Base-by-base conservation (phyloP, 768 basidiomycete genomes). In the Steccherinum ochraceum region DNA sequence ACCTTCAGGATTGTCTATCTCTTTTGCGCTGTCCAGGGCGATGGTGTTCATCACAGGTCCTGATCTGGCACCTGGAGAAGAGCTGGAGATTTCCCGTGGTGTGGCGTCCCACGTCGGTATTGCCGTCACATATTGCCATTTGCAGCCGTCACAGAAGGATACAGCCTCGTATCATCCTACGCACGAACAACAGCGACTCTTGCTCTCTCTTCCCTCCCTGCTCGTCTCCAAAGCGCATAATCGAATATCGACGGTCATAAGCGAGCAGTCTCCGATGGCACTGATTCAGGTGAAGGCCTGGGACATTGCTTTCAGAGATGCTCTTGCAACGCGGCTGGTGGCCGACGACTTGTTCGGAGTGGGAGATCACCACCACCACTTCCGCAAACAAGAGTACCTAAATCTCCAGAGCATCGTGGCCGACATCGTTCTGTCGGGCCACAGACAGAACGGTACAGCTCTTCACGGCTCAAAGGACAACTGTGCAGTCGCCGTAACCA, bases 61-160 rank as follows among this genome's bases (percentile, higher is more conserved):
- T 27, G 93, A 95, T 63, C 74, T 93, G 49, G 90, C 90, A 54
- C 89, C 89, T 0, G 67, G 73, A 0, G 86, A 86, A 49, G 75
- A 77, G 35, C 65, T 78, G 49, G 80, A 80, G 42, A 70, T 89
- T 12, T 83, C 80, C 2, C 78, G 89, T 24, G 91, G 91, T 3
- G 64, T 89, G 50, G 80, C 83, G 2, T 59, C 83, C 24, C 76
- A 68, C 20, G 80, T 77, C 0, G 71, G 79, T 2, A 40, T 81
- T 4, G 75, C 78, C 2, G 43, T 80, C 5, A 74, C 81, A 50
- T 84, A 84, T 59, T 79, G 78, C 58, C 76, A 75, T 24, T 57
- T 85, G 30, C 72, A 67, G 10, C 43, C 51, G 5, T 68, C 72
- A 3, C 70, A 75, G 48, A 69, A 64, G 42, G 30, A 35, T 16